Evolutionary conservation across 495 filamentous ascomycete genomes (phyloP).

Genomic region (Amphirosellinia nigrospora): DNA sequence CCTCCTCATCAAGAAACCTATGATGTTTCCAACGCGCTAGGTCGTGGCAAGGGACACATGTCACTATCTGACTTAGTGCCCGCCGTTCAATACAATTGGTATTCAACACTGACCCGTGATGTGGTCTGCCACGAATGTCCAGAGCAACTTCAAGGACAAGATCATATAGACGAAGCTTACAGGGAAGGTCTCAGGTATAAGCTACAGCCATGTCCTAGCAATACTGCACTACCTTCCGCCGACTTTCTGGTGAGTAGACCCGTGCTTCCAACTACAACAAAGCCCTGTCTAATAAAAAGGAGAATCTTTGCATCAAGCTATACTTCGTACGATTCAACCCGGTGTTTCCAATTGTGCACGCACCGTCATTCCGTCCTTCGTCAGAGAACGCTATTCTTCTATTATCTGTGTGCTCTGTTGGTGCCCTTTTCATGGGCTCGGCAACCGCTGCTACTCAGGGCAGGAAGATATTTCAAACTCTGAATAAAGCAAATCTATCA

Average conservation of each 20-base stretch:
- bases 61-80: slow-evolving; percentile 20
- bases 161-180: slow-evolving; percentile 24
- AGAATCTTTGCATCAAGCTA: slow-evolving; percentile 31
- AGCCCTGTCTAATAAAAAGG: neutral
- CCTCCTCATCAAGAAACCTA: slow-evolving; percentile 15
- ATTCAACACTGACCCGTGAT: slow-evolving; percentile 23
- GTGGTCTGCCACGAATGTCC: slow-evolving; percentile 14
- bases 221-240: slow-evolving; percentile 18
- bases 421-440: slow-evolving; percentile 29
- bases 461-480: slow-evolving; percentile 15
- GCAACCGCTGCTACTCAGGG: slow-evolving; percentile 26
- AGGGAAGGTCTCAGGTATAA: slow-evolving; percentile 25
- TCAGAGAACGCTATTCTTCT: slow-evolving; percentile 31
- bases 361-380: slow-evolving; percentile 27
- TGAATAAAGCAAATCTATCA: slow-evolving; percentile 24
- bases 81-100: slow-evolving; percentile 26
- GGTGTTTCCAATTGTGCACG: slow-evolving; percentile 29
- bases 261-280: neutral
- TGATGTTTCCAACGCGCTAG: neutral
- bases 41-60: slow-evolving; percentile 22
- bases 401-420: slow-evolving; percentile 29
- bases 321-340: slow-evolving; percentile 30
- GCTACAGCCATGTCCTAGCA: slow-evolving; percentile 18
- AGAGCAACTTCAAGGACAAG: slow-evolving; percentile 13
- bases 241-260: slow-evolving; percentile 15